Evolutionary conservation across 2,329 filamentous ascomycete genomes (phyloP), one percentile per base, ranked within the genome.

Genomic region (Neopestalotiopsis sp.): DNA sequence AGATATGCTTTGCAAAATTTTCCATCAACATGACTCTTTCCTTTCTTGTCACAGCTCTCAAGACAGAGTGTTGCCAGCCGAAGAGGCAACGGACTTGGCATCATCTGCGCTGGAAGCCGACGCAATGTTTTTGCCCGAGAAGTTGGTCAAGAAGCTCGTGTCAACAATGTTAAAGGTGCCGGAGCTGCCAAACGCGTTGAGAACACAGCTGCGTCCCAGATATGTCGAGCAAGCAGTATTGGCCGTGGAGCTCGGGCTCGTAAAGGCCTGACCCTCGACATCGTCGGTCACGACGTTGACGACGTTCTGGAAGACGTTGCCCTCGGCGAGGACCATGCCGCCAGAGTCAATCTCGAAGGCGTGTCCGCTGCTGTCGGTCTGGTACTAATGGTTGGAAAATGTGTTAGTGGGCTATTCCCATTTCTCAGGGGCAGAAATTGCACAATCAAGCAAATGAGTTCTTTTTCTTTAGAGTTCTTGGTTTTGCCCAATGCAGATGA

Each of bases 251-350:
- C 71, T 64, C n/a, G 73, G 66, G 42, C 66, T 67, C 6, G 66
- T 67, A 14, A 67, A 67, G 20, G 66, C 66, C 40, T 53, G 20
- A 17, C 66, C 66, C 17, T 28, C 38, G 42, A 63, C 40, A 14
- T 57, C 59, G 42, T 38, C 62, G 69, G 84, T 80, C 61, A 85
- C 77, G 24, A 81, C 76, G 24, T 79, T 79, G 14, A 78, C 75
- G 67, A 90, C 83, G 73, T 87, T 85, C 77, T 88, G 83, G 82
- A 89, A 90, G 62, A 87, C 79, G 73, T 88, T 89, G 49, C 88
- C 88, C 79, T 90, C 88, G 2, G 84, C 85, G 28, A 90, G 80
- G 58, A 88, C 82, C 72, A 80, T 80, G 65, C 73, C 79, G 57
- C 82, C 83, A 5, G 76, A 62, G 66, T 81, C 81, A 62, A 84